Base-by-base conservation (phyloP, 345 rosid species). In the Gossypium rotundifolium region DNA sequence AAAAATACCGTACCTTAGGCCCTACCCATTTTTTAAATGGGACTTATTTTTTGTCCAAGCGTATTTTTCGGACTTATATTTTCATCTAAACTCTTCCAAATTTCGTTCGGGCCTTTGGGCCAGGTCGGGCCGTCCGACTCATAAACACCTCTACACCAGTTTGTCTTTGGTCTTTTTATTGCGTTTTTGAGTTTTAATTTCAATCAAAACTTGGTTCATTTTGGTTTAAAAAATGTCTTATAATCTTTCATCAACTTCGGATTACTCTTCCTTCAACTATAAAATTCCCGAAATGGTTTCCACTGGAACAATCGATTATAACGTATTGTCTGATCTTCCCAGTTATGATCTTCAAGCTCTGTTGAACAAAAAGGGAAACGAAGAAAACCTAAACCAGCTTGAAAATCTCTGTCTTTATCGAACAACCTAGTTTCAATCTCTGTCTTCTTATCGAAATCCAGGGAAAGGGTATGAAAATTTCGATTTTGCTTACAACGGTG, bases 171-270 rank as follows among this genome's bases (percentile, higher is more conserved):
- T 44, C 22, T 57, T 45, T 11, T 0, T 17, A 72, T 2, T 17
- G 5, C 23, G 23, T 27, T 65, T 58, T 48, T 42, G 38, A 9
- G 11, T 33, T 63, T 72, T 18, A 65, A 65, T 59, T 44, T 59
- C 14, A 72, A 23, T 42, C 27, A 70, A 59, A 51, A 49, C 6
- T 44, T 65, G 77, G 20, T 1, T 42, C 55, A 14, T 3, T 68
- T 68, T 48, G 33, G 33, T 67, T 6, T 14, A 53, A 54, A n/a
- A 60, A 79, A 92, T 93, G 98, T 87, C 91, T 73, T 84, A 87
- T 78, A 84, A 85, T 86, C 88, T 80, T 60, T 84, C 73, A 25
- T 84, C 73, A 29, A 79, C 79, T 76, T 78, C 84, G 62, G 90
- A 82, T 72, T 80, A 71, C 29, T 82, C 85, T 40, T 81, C 81